These are phyloP conservation scores for Postia placenta DNA, from an alignment of 768 basidiomycete species.

Conservation along the genomic window DNA sequence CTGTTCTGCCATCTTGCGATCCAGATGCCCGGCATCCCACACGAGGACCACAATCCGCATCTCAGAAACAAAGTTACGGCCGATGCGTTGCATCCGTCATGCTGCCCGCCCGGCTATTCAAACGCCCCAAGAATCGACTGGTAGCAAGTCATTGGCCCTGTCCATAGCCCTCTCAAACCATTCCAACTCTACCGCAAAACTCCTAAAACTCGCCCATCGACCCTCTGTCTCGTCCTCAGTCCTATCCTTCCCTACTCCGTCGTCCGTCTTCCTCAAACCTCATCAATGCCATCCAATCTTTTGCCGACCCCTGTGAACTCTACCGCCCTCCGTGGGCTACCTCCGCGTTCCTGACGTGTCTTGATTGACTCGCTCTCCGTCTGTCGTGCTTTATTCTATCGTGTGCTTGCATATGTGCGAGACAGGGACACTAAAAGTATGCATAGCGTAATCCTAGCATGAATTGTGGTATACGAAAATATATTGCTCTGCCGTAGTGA, in stretches of 20 bases:
- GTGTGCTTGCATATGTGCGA: conserved; percentile 23
- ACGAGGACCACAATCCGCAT: background rate
- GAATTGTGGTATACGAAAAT: conserved; percentile 11
- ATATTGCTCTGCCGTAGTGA: conserved; percentile 9
- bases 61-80: background rate
- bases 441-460: conserved; percentile 23
- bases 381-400: conserved; percentile 14
- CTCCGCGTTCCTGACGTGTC: conserved; percentile 11
- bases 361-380: conserved; percentile 10
- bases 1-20: background rate
- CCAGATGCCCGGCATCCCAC: background rate
- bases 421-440: conserved; percentile 28
- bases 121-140: background rate
- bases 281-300: conserved; percentile 4
- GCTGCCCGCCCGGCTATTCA: background rate
- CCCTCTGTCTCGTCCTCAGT: conserved; percentile 1
- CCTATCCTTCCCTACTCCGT: conserved; percentile 2
- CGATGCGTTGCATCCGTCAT: background rate
- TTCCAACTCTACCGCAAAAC: background rate
- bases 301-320: conserved; percentile 7
- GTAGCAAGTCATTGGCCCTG: background rate
- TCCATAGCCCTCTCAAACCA: background rate
- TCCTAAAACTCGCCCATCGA: background rate
- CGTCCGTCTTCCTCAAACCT: conserved; percentile 2
- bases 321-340: conserved; percentile 10